Evolutionary conservation across 371 early-diverging fungal genomes (phyloP), one percentile per base, ranked within the genome.

Genomic region (Homolaphlyctis polyrhiza): DNA sequence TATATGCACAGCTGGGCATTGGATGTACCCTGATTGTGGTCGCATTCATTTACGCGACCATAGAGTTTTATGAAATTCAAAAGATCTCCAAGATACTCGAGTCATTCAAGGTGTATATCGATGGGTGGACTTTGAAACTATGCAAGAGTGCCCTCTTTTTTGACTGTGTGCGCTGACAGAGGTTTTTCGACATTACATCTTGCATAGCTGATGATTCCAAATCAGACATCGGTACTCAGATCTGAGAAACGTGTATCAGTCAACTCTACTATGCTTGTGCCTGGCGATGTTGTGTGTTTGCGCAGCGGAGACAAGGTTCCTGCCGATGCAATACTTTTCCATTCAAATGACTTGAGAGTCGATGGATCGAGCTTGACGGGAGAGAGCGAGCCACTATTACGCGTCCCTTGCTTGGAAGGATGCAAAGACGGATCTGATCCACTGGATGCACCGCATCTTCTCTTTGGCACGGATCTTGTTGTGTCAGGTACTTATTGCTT

Each of bases 1-100:
- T 23, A 35, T n/a, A n/a, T n/a, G n/a, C 4, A 33, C 50, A 92
- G 90, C 82, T 86, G 27, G 74, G 74, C 50, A 74, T 80, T 43
- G 81, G 78, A 13, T 65, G 62, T 48, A 71, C 72, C 4, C 65
- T 81, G 0, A 60, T 81, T 18, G 67, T 57, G 16, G 78, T 81
- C 14, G 72, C 76, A 1, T 64, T 81, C 32, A 27, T 78, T 1
- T 77, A 81, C 60, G 76, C 78, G 0, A 64, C 61, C 2, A 77
- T 81, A 36, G 81, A 78, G 61, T 73, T 76, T 67, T 81, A 78
- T 60, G 74, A 81, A 51, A 54, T 76, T 2, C 66, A 68, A 11
- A 81, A 78, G 62, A 74, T 76, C 23, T 57, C 70, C 1, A 34
- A 65, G 0, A 76, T 81, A 35, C 60, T 81, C 23, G 61, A 68